Evolutionary conservation across 495 filamentous ascomycete genomes (phyloP).

Genomic region (Penicillium goetzii): DNA sequence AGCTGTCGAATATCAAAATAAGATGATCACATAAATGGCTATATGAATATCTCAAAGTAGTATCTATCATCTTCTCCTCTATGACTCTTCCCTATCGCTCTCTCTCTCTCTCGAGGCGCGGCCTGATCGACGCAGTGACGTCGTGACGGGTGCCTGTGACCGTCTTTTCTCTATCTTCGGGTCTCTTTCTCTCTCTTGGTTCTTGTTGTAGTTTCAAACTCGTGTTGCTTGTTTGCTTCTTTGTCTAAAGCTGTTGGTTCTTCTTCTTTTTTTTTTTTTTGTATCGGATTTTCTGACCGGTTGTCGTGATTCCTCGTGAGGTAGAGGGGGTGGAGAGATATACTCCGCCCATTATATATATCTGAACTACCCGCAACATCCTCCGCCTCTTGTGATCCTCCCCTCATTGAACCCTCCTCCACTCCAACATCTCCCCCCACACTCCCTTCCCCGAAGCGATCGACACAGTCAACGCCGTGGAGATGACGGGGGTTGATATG

Average conservation of each 20-base stretch:
- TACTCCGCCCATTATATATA: not conserved
- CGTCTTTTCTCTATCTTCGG: not conserved
- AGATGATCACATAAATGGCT: too few relatives aligned
- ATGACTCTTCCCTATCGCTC: not conserved
- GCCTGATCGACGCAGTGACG: constrained; percentile 2
- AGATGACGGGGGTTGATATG: constrained; percentile 65
- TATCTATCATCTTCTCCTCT: not conserved
- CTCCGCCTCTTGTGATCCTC: not conserved
- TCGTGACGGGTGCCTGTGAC: constrained; percentile 8
- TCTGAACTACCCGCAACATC: not conserved
- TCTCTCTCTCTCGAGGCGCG: not conserved
- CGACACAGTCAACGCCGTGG: constrained; percentile 13
- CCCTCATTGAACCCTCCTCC: not conserved
- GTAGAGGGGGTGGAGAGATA: not conserved
- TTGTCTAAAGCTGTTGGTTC: not conserved
- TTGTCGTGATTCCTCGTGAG: not conserved
- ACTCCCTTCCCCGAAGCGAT: not conserved
- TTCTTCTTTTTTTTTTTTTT: not conserved
- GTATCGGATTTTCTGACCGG: not conserved
- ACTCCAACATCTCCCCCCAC: not conserved
- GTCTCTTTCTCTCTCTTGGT: not conserved
- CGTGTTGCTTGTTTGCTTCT: not conserved
- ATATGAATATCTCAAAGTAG: not conserved
- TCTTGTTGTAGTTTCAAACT: not conserved
- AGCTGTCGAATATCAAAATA: too few relatives aligned